Base-by-base conservation (phyloP, 2,329 filamentous ascomycete species). In the Nakataea oryzae region DNA sequence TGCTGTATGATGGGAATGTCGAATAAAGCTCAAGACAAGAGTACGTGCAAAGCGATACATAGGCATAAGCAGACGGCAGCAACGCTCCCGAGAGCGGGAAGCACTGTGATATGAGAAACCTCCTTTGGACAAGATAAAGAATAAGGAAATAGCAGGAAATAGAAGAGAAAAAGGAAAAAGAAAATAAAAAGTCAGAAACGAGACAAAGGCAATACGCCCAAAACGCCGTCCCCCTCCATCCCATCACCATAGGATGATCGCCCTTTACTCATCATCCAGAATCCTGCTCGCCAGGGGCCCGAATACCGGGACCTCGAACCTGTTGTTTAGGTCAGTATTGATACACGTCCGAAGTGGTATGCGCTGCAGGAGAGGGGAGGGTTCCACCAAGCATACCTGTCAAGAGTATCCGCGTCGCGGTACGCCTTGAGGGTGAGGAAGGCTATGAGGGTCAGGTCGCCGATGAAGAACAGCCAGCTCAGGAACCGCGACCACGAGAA, bases 281-380 rank as follows among this genome's bases (percentile, higher is more conserved):
- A 97, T 93, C 29, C 89, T 89, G 74, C 88, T 96, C 56, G 95
- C 95, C 68, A 97, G 78, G 55, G 81, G 81, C 5, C 95, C 95
- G 70, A 97, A 88, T 70, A 96, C 86, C 0, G 93, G 93, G 2
- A 97, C 82, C 74, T 97, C 93, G 65, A 87, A 96, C 72, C 93
- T 85, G 59, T 47, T 47, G 14, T 12, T 21, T 14, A 67, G 79
- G 62, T 68, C 55, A 67, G 61, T 30, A 21, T 14, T 11, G 9
- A 47, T 47, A 47, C n/a, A n/a, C n/a, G n/a, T n/a, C n/a, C n/a
- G n/a, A n/a, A n/a, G 47, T 2, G 5, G 17, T 12, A 17, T n/a
- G n/a, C n/a, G n/a, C n/a, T n/a, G n/a, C n/a, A n/a, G 4, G 12
- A 7, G 24, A 27, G 3, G 12, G 24, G 8, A 47, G 1, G 8